Evolutionary conservation across 2,329 filamentous ascomycete species (phyloP), one percentile per base, ranked within the genome.

Genomic region (Dactylonectria estremocensis): DNA sequence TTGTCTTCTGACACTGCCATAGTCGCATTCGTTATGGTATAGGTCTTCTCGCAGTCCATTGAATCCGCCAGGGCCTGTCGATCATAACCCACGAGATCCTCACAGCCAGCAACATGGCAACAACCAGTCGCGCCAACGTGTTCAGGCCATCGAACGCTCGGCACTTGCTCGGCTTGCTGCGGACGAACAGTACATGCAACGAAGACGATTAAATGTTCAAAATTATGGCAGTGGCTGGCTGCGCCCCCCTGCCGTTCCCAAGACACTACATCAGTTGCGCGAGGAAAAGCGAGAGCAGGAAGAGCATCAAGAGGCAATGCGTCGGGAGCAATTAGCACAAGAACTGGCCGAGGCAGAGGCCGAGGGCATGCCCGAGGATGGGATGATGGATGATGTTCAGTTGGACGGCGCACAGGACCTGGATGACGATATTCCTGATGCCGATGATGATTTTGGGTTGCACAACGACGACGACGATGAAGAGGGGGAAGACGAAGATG

Each of bases 221-320:
- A 93, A 95, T 76, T 98, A 97, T 78, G 96, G 96, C 67, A 93
- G 91, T 72, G 89, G 89, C 50, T 99, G 96, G 96, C 91, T 99
- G 63, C 93, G 92, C 66, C 96, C 96, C 0, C 95, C 94, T 0
- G 96, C 95, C 8, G 88, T 97, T 62, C 80, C 90, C 64, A 99
- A 98, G 85, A 97, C 95, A 1, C 89, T 97, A 67, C 92, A 97
- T 78, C 95, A 97, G 69, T 89, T 95, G 82, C 91, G 93, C 48
- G 96, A 99, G 81, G 96, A 99, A 83, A 90, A 92, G 72, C 89
- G 93, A 11, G 96, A 99, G 83, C 89, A 93, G 62, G 92, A 95
- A 78, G 96, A 99, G 80, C 93, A 95, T 67, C 89, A 93, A 69
- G 91, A 93, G 77, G 89, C 92, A 2, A 83, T 94, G 79, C 86